Percentiles rank a stretch among this genome's conserved stretches.
Evolutionary conservation across 805 yeast species (phyloP).

Genomic region (Peterozyma xylosa): DNA sequence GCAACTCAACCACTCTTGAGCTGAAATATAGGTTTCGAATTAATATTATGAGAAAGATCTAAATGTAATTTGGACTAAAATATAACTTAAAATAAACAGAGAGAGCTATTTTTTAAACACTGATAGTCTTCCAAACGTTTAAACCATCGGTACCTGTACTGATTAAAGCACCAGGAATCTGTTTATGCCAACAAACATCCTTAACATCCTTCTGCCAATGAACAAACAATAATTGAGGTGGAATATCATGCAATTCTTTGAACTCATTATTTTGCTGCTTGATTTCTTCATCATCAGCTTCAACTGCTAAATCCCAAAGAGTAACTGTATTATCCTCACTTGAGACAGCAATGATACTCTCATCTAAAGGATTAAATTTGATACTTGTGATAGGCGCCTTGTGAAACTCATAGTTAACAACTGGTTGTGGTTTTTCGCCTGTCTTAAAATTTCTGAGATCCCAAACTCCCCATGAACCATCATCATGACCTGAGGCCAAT

Average conservation of each 20-base stretch:
- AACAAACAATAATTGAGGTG: slow-evolving; percentile 91
- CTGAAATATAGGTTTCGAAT: too few relatives aligned
- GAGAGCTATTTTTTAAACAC: slow-evolving; percentile 45
- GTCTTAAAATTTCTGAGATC: slow-evolving; percentile 82
- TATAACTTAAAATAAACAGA: background rate
- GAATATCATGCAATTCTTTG: slow-evolving; percentile 79
- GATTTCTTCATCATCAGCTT: slow-evolving; percentile 97
- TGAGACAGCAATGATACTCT: slow-evolving; percentile 90
- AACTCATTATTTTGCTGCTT: slow-evolving; percentile 74
- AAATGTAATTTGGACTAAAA: background rate
- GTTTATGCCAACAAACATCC: slow-evolving; percentile 97
- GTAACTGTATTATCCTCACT: slow-evolving; percentile 97
- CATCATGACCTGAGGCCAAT: slow-evolving; percentile 94
- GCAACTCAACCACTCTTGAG: too few relatives aligned
- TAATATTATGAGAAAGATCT: too few relatives aligned
- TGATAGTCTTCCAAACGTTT: slow-evolving; percentile 92
- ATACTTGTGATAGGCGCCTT: slow-evolving; percentile 89
- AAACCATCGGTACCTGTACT: slow-evolving; percentile 95
- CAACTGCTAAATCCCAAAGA: slow-evolving; percentile 96
- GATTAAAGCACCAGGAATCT: slow-evolving; percentile 91
- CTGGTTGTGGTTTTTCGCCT: slow-evolving; percentile 60
- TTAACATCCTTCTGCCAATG: slow-evolving; percentile 98
- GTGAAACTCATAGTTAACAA: slow-evolving; percentile 93
- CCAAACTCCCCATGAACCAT: slow-evolving; percentile 98
- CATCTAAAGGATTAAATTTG: slow-evolving; percentile 91